Evolutionary conservation across 768 basidiomycete species (phyloP).

Genomic region (Hygrophorus russula): DNA sequence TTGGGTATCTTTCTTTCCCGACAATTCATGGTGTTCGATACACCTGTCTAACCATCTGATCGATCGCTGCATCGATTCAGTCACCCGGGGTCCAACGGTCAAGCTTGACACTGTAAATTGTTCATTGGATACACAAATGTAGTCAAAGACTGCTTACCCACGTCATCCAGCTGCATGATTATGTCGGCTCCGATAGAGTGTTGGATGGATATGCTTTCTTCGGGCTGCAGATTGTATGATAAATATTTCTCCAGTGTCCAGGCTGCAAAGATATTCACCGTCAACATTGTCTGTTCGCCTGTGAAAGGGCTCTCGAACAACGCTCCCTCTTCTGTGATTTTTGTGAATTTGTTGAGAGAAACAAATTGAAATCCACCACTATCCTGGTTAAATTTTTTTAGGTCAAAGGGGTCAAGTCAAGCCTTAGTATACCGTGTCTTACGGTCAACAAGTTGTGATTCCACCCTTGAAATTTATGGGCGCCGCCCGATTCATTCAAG

Average conservation of each 20-base stretch:
- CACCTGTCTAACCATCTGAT: conserved; percentile 88
- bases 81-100: conserved; percentile 69
- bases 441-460: conserved; percentile 75
- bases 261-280: conserved; percentile 32
- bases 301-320: conserved; percentile 77
- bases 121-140: not conserved
- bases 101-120: conserved; percentile 56
- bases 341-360: conserved; percentile 73
- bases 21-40: conserved; percentile 60
- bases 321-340: conserved; percentile 83
- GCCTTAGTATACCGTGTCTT: conserved; percentile 12
- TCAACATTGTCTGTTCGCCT: conserved; percentile 81
- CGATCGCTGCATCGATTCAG: conserved; percentile 82
- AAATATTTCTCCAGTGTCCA: conserved; percentile 1
- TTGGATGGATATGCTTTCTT: conserved; percentile 85
- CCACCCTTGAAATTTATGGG: conserved; percentile 91
- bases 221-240: conserved; percentile 46
- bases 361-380: conserved; percentile 88
- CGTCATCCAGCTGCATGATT: conserved; percentile 92
- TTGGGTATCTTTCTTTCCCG: conserved; percentile 54
- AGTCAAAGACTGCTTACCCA: conserved; percentile 42
- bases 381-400: conserved; percentile 35
- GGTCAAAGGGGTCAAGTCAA: conserved; percentile 3
- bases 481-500: conserved; percentile 65
- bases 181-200: conserved; percentile 89